These are phyloP conservation scores for Macrolepiota albuminosa DNA, from an alignment of 768 basidiomycete species.

Conservation along the genomic window DNA sequence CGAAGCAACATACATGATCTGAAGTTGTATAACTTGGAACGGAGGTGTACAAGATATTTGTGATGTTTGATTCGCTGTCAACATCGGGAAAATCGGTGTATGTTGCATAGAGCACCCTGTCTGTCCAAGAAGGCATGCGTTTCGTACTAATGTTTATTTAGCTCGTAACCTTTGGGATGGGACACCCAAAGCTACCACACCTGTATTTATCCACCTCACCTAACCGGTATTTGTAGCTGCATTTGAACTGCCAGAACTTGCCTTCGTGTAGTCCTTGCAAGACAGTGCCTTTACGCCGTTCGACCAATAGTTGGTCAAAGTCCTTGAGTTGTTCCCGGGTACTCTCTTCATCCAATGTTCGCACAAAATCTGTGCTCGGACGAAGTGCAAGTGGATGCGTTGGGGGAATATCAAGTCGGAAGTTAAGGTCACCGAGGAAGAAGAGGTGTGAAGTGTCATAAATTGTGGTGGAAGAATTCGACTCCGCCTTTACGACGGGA, in stretches of 20 bases:
- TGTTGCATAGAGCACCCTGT: constrained; percentile 84
- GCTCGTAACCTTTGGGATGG: constrained; percentile 3
- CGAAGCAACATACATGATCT: constrained; percentile 66
- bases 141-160: constrained; percentile 39
- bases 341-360: constrained; percentile 42
- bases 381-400: constrained; percentile 40
- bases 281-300: constrained; percentile 57
- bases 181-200: constrained; percentile 32
- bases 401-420: constrained; percentile 66
- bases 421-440: constrained; percentile 92
- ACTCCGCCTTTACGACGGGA: constrained; percentile 33
- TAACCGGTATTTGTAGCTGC: constrained; percentile 83
- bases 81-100: constrained; percentile 56
- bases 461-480: constrained; percentile 49
- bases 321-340: constrained; percentile 60
- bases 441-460: constrained; percentile 89
- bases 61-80: constrained; percentile 48
- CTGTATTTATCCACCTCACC: constrained; percentile 82
- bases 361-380: constrained; percentile 30
- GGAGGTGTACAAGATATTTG: constrained; percentile 70
- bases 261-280: constrained; percentile 79
- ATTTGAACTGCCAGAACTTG: constrained; percentile 86
- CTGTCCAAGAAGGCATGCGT: constrained; percentile 89
- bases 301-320: constrained; percentile 66
- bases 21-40: constrained; percentile 83